These are phyloP conservation scores for Urtica urens DNA, from an alignment of 306 rosid species.

Conservation along the genomic window DNA sequence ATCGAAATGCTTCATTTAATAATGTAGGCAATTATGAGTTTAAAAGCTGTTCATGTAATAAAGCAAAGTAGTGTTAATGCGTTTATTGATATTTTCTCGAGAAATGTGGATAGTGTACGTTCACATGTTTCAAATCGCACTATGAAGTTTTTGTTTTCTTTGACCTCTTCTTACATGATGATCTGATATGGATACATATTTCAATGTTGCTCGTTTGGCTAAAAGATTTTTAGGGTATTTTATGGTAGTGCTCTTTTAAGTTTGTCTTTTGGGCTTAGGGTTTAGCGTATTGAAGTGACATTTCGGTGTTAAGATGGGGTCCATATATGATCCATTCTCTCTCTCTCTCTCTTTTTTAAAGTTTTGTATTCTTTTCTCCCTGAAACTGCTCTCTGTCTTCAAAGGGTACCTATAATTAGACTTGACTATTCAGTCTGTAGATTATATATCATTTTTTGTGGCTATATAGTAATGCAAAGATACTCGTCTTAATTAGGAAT, in stretches of 20 bases:
- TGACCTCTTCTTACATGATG: neutral
- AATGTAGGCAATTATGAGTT: no score
- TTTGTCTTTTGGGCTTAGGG: constrained; percentile 19
- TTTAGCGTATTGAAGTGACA: constrained; percentile 29
- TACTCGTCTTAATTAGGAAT: no score
- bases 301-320: constrained; percentile 27
- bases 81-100: constrained; percentile 31
- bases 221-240: neutral
- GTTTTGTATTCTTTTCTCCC: no score
- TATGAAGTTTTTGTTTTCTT: constrained; percentile 4
- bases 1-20: no score
- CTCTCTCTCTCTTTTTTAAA: no score
- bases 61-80: no score
- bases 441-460: no score
- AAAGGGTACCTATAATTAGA: constrained; percentile 14
- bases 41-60: no score
- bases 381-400: constrained; percentile 26
- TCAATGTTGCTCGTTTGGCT: neutral
- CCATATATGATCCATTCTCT: constrained; percentile 15
- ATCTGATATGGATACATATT: neutral
- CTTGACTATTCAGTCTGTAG: no score
- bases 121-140: constrained; percentile 18
- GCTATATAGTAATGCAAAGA: no score
- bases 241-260: constrained; percentile 8
- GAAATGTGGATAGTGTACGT: constrained; percentile 18